A percentile compares a stretch with the other conserved stretches of the same genome.
Evolutionary conservation across 2,329 filamentous ascomycete species (phyloP).

Genomic region (Colletotrichum paranaense): DNA sequence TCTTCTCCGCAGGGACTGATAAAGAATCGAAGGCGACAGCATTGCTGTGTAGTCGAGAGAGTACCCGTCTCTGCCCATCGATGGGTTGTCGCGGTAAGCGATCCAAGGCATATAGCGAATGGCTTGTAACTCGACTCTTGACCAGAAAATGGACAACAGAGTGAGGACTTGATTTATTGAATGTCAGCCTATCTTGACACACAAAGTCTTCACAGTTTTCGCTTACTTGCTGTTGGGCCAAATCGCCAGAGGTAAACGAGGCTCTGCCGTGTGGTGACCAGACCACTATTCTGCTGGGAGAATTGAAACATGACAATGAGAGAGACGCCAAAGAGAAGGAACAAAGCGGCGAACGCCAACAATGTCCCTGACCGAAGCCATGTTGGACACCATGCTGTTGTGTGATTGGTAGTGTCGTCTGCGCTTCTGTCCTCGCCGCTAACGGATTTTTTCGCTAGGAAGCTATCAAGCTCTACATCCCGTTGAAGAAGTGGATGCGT

Average conservation of each 20-base stretch:
- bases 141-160: constrained; percentile 9
- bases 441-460: no score
- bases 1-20: neutral
- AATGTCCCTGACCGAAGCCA: neutral
- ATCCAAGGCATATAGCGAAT: constrained; percentile 28
- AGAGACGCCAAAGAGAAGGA: neutral
- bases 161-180: constrained; percentile 2
- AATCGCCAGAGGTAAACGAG: constrained; percentile 21
- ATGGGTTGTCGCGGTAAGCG: neutral
- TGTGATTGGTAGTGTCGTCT: no score
- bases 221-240: constrained; percentile 15
- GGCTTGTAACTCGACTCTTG: constrained; percentile 16
- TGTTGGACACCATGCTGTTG: neutral
- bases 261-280: neutral
- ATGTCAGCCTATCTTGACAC: no score
- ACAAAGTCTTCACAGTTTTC: neutral
- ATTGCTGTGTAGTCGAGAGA: constrained; percentile 23
- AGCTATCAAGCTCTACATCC: no score
- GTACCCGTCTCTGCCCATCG: neutral
- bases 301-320: constrained; percentile 12
- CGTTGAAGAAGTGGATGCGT: no score
- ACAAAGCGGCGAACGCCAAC: neutral
- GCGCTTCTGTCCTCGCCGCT: no score
- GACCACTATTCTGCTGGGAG: neutral
- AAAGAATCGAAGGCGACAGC: constrained; percentile 18